Evolutionary conservation across 495 filamentous ascomycete species (phyloP), one percentile per base, ranked within the genome.

Genomic region (Trichocladium antarcticum): DNA sequence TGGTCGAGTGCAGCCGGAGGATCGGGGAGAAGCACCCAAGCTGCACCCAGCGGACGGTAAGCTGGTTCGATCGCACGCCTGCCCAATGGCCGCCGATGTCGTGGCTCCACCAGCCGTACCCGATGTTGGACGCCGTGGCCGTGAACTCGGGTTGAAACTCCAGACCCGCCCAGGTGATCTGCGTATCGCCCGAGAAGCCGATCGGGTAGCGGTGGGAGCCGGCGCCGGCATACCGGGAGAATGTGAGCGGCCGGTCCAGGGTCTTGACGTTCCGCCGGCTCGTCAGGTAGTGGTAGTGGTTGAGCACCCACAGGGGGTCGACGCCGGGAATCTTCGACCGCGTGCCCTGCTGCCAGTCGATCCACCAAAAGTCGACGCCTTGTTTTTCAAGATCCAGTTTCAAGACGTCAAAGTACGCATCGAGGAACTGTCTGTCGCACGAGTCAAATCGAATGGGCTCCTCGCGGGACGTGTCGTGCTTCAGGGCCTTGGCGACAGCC

Each of bases 41-140:
- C 55, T 81, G 78, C 6, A 77, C 68, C 78, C 77, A 81, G 40
- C 78, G 72, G 16, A 70, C 68, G 1, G 66, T 58, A 10, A 80
- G 66, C 48, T 81, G 73, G 38, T 78, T 74, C 45, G 74, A 74
- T 9, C 67, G 69, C 6, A 56, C 51, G 1, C 78, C 78, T 11
- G 54, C 58, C 44, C 68, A 68, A 53, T 81, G 78, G 19, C 78
- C 78, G 17, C 78, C 78, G 37, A 81, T 80, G 50, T 81, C 78
- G 55, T 81, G 75, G 45, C 74, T 78, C 78, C 78, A 81, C 77
- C 77, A 81, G 8, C 77, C 77, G 48, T 74, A 81, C 3, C 78
- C 78, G 48, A 81, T 80, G 61, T 81, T 81, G 12, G 75, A 78
- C 0, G 78, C 74, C 0, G 76, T 78, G 6, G 74, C 72, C 0